Base-by-base conservation (phyloP, 805 yeast genomes). In the Kazachstania taianensis region DNA sequence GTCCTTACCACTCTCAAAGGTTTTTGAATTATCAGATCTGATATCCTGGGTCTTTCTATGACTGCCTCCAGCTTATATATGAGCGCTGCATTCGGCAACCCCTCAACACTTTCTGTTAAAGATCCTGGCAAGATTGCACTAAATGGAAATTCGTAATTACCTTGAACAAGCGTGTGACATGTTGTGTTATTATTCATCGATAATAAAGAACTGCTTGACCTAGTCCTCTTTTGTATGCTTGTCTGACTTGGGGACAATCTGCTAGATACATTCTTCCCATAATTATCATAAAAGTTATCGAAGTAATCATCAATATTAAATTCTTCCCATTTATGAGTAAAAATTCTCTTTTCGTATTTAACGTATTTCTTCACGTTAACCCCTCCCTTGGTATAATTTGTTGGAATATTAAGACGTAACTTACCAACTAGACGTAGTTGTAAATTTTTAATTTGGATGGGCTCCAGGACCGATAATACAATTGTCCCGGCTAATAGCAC, bases 91-190 rank as follows among this genome's bases (percentile, higher is more conserved):
- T 89, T 81, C 1, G 85, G 84, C 35, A 86, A 65, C 12, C 96
- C 96, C 54, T 87, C 96, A 5, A 92, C 79, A 20, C 94, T 78
- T 56, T 89, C 97, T 1, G 83, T 77, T 32, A 81, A 68, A 23
- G 75, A 67, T 1, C 97, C 96, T 0, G 95, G 95, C 16, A 89
- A 52, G 16, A 86, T 69, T 1, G 87, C 72, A 42, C 79, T 78
- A 55, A 92, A 89, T 0, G 97, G 97, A 48, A 89, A 73, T 50
- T 82, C 94, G 53, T 89, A 86, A 57, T 83, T 85, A 1, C 97
- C 97, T 40, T 70, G 74, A 1, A 67, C 67, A 35, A 81, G 54
- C 4, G 68, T 58, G 39, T 69, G 73, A 26, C 54, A 30, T 49
- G 39, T 13, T 48, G 46, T 19, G 37, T 39, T 31, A 15, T 45